These are phyloP conservation scores for Cercospora brassicicola DNA, from an alignment of 2,329 filamentous ascomycete species.

Conservation along the genomic window DNA sequence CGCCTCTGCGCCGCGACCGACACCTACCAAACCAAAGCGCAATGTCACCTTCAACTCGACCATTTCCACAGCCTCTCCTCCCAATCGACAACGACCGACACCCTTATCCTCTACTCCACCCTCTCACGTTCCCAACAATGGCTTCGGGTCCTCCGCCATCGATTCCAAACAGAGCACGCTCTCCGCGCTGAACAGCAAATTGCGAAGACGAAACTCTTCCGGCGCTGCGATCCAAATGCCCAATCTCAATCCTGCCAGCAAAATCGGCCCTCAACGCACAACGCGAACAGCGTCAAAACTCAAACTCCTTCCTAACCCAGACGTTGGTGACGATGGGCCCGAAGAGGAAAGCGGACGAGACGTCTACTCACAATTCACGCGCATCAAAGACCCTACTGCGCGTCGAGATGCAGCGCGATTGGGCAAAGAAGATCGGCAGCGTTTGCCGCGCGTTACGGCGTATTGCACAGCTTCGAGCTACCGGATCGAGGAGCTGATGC, in stretches of 20 bases:
- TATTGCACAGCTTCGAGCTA: constrained; percentile 95
- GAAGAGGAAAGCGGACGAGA: constrained; percentile 93
- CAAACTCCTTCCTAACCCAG: constrained; percentile 91
- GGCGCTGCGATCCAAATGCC: constrained; percentile 56
- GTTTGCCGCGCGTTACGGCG: constrained; percentile 86
- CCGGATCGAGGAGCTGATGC: constrained; percentile 83
- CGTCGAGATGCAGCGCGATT: constrained; percentile 86
- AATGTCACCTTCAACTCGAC: constrained; percentile 75
- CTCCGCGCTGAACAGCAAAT: constrained; percentile 79
- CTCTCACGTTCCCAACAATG: constrained; percentile 18
- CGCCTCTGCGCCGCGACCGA: constrained; percentile 25
- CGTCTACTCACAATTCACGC: constrained; percentile 95
- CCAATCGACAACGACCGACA: constrained; percentile 32
- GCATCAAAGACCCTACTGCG: constrained; percentile 95
- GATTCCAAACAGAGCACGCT: constrained; percentile 61
- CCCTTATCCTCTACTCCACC: constrained; percentile 39
- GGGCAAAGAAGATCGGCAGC: constrained; percentile 87
- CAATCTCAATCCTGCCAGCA: constrained; percentile 53
- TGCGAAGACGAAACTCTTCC: constrained; percentile 82
- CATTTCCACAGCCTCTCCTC: constrained; percentile 49
- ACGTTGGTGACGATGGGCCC: constrained; percentile 69
- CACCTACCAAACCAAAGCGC: constrained; percentile 50
- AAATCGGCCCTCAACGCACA: constrained; percentile 91
- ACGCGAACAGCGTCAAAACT: constrained; percentile 96
- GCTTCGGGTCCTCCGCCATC: constrained; percentile 34